phyloP scores from a whole-genome alignment of 176 grass and related monocot species.

The Rhynchospora pubera region DNA sequence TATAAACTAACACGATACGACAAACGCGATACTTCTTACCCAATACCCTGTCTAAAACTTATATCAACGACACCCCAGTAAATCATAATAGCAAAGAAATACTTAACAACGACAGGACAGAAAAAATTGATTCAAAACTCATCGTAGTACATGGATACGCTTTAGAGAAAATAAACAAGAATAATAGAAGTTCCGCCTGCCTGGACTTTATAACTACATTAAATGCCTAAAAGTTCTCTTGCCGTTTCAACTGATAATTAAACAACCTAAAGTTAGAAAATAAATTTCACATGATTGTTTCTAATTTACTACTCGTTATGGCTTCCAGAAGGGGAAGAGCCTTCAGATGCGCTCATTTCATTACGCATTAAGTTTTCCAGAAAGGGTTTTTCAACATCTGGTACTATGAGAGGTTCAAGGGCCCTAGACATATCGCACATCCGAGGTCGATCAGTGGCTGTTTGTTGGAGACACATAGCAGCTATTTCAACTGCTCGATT shows the following conservation, averaged over 20 bases:
- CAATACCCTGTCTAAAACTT: not conserved
- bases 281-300: too few relatives aligned
- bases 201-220: too few relatives aligned
- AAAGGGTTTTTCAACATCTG: slow-evolving; percentile 23
- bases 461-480: slow-evolving; percentile 95
- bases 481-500: slow-evolving; percentile 86
- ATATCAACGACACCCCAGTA: not conserved
- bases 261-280: too few relatives aligned
- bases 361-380: not conserved
- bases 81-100: not conserved
- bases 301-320: too few relatives aligned
- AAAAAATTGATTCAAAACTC: too few relatives aligned
- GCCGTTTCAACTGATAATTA: too few relatives aligned
- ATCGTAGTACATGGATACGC: too few relatives aligned
- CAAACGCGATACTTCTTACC: not conserved
- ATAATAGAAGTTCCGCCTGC: not conserved
- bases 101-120: not conserved
- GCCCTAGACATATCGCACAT: slow-evolving; percentile 73
- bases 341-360: slow-evolving; percentile 10
- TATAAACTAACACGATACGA: too few relatives aligned
- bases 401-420: slow-evolving; percentile 49
- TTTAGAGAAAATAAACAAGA: too few relatives aligned
- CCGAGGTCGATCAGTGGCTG: slow-evolving; percentile 55
- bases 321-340: too few relatives aligned
- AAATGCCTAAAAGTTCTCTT: too few relatives aligned